phyloP scores from a whole-genome alignment of 352 stramenopile species.

The Pythium monospermum region DNA sequence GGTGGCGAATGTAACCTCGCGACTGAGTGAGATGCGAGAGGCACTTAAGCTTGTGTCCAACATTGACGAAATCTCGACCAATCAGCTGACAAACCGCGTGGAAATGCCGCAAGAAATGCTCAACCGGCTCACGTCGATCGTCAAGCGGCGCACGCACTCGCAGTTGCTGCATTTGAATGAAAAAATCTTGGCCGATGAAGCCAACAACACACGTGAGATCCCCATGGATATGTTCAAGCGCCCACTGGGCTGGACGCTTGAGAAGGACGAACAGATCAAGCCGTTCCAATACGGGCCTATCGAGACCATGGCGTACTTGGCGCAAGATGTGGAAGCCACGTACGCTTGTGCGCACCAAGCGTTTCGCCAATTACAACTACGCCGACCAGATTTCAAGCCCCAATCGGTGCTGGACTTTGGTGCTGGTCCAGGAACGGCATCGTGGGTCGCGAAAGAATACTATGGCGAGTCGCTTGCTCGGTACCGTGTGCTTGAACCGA shows the following conservation, averaged over 20 bases:
- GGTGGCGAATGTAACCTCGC: constrained; percentile 12
- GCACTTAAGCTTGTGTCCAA: constrained; percentile 42
- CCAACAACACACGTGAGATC: constrained; percentile 39
- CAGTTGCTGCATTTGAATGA: constrained; percentile 69
- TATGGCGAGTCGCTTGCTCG: constrained; percentile 52
- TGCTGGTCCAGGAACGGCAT: constrained; percentile 61
- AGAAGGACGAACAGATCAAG: constrained; percentile 57
- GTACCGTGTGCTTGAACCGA: constrained; percentile 78
- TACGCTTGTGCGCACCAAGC: constrained; percentile 70
- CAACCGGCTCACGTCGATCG: constrained; percentile 44
- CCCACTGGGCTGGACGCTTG: constrained; percentile 73
- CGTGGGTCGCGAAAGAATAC: constrained; percentile 72
- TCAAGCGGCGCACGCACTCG: constrained; percentile 70
- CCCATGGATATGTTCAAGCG: constrained; percentile 78
- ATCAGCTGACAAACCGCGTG: constrained; percentile 57
- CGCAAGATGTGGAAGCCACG: constrained; percentile 66
- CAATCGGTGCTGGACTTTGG: constrained; percentile 76
- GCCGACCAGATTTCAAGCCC: constrained; percentile 50
- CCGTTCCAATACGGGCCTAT: constrained; percentile 60
- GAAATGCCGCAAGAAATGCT: constrained; percentile 71
- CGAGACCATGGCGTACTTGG: constrained; percentile 71
- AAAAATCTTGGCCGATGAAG: constrained; percentile 40
- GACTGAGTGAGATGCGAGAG: constrained; percentile 31
- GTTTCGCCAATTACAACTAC: constrained; percentile 55
- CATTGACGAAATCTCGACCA: constrained; percentile 59